phyloP scores from a whole-genome alignment of 1,284 basidiomycete species.

The Ganoderma boninense region DNA sequence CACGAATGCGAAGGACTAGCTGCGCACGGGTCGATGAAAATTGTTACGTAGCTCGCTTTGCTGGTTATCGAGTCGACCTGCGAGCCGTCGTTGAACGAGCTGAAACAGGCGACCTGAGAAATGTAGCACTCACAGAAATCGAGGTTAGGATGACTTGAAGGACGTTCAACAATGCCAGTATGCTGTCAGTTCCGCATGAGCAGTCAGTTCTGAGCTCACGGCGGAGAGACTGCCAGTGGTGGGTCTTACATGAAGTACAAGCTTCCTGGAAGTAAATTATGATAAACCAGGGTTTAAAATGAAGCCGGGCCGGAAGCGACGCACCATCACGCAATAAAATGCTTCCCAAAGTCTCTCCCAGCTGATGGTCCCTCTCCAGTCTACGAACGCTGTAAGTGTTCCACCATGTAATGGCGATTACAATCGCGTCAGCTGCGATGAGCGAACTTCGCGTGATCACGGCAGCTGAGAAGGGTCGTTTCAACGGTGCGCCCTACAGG shows the following conservation, averaged over 20 bases:
- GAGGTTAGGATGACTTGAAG: neutral
- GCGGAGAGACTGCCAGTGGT: neutral
- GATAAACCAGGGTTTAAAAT: too few relatives aligned
- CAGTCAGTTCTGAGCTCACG: neutral
- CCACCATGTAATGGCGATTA: neutral
- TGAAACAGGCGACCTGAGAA: neutral
- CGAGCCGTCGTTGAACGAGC: neutral
- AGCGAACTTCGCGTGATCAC: neutral
- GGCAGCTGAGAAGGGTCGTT: neutral
- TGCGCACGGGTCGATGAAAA: neutral
- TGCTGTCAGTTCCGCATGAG: neutral
- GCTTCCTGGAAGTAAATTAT: neutral
- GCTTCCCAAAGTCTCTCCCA: neutral
- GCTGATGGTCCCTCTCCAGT: neutral
- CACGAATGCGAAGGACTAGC: neutral
- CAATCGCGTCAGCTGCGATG: neutral
- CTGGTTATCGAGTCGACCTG: constrained; percentile 1
- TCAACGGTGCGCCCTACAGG: neutral
- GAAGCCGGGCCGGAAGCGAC: neutral
- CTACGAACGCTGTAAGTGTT: neutral
- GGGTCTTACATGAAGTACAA: neutral
- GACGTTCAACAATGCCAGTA: neutral
- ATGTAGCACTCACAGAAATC: neutral
- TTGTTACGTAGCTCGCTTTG: neutral
- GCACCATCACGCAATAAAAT: neutral